phyloP scores from a whole-genome alignment of 306 rosid species.

The Inga laurina region DNA sequence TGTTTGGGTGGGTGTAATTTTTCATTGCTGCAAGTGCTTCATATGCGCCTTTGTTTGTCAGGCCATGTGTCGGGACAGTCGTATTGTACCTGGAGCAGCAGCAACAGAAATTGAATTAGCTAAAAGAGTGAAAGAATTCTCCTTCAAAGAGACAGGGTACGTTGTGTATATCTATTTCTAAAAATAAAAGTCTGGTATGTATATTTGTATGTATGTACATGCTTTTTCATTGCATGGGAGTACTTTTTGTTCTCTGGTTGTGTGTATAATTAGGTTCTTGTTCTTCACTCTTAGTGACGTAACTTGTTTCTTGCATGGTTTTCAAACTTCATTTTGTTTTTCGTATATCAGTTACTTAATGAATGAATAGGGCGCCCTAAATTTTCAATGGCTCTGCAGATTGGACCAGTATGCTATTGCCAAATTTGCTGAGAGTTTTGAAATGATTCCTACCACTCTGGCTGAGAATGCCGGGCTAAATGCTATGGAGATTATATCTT shows the following conservation, averaged over 20 bases:
- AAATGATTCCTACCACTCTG: constrained; percentile 88
- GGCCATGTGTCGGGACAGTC: constrained; percentile 98
- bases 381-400: constrained; percentile 53
- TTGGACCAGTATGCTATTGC: constrained; percentile 99
- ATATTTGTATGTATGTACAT: neutral
- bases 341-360: constrained; percentile 5
- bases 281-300: neutral
- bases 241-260: neutral
- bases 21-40: constrained; percentile 8
- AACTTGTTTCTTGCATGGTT: neutral
- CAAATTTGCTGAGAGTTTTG: constrained; percentile 95
- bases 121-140: constrained; percentile 80
- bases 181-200: neutral
- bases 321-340: neutral
- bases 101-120: constrained; percentile 97
- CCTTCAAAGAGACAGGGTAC: constrained; percentile 92
- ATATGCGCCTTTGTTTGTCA: constrained; percentile 38
- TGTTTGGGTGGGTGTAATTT: constrained; percentile 21
- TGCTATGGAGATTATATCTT: constrained; percentile 95
- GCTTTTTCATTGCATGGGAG: neutral
- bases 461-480: constrained; percentile 97
- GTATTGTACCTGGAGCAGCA: constrained; percentile 89
- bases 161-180: neutral
- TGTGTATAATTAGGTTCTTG: neutral
- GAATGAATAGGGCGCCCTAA: constrained; percentile 26